Conservation (phyloP, 1,139 yeast genomes). For the Suhomyces anneliseae region DNA sequence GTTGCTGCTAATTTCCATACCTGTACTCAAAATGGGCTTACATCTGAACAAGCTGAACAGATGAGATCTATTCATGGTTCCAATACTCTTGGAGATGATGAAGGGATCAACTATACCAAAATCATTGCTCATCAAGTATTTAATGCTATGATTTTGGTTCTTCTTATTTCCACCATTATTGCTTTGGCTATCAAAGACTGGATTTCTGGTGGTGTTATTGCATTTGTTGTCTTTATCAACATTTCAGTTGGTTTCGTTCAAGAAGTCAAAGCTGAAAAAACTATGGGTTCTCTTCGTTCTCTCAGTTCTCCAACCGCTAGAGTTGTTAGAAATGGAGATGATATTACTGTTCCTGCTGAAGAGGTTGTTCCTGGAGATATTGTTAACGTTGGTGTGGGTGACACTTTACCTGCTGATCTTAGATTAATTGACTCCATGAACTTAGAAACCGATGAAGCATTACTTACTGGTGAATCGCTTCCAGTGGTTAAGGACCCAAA, state of each 20-base stretch:
- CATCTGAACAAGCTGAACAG: constrained; percentile 13
- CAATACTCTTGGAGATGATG: constrained; percentile 32
- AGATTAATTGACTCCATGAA: constrained; percentile 39
- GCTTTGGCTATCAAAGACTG: constrained; percentile 61
- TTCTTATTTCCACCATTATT: constrained; percentile 36
- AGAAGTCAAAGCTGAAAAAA: constrained; percentile 38
- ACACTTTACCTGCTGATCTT: constrained; percentile 52
- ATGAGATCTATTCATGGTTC: constrained; percentile 19
- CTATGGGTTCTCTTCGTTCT: constrained; percentile 39
- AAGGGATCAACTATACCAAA: constrained; percentile 24
- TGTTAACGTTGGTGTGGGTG: constrained; percentile 44
- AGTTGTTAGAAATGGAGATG: constrained; percentile 42
- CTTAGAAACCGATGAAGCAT: constrained; percentile 52
- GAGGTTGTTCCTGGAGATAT: constrained; percentile 55
- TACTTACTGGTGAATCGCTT: constrained; percentile 55
- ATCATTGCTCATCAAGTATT: constrained; percentile 37
- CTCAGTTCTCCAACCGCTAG: constrained; percentile 37
- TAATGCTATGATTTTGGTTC: constrained; percentile 40
- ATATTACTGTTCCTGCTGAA: constrained; percentile 35
- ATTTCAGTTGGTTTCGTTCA: constrained; percentile 34
- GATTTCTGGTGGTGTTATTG: constrained; percentile 83
- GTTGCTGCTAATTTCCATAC: constrained; percentile 16
- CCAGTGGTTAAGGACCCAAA: constrained; percentile 36
- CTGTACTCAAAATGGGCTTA: constrained; percentile 16
- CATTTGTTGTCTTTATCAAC: constrained; percentile 32